Base-by-base conservation (phyloP, 495 filamentous ascomycete genomes). In the Penicillium diatomitis region DNA sequence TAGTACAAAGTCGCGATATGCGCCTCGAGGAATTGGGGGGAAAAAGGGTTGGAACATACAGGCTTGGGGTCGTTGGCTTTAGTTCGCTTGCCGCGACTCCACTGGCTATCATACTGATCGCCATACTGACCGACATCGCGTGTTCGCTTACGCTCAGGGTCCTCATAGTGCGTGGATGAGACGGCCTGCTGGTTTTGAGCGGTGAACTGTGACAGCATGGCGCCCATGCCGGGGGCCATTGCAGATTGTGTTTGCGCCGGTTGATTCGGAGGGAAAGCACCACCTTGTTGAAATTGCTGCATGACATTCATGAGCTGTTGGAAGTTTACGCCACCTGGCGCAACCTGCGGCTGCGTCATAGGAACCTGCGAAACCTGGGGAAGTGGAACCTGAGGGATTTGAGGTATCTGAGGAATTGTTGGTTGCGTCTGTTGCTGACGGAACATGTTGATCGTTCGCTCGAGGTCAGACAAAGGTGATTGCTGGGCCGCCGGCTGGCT, bases 131-230 rank as follows among this genome's bases (percentile, higher is more conserved):
- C 50, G 28, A 39, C 36, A 32, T 73, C 70, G 41, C 70, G 68
- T 53, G 65, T 59, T 28, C 72, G 67, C 46, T 74, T 74, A 41
- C 71, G 71, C 32, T 72, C 69, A 3, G 69, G 63, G 43, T 74
- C 68, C 46, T 74, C 71, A 37, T 64, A 69, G 44, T 63, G 47
- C 29, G 46, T 40, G 53, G 62, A 9, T 7, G 36, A 8, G 9
- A 54, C 48, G 41, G 46, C 33, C 32, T 57, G 51, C 44, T 65
- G 61, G 44, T 64, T 66, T 46, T 70, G 69, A 28, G 60, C 63
- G 11, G 60, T 51, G 37, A 77, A 67, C 51, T 74, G 69, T 4
- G 74, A 72, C 48, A 82, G 70, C 12, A 81, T 67, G 11, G 67
- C 71, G 41, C 73, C 73, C 0, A 82, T 64, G 41, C 70, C 67